Conservation (phyloP, 148 eudicot species). For the Euryodendron excelsum region DNA sequence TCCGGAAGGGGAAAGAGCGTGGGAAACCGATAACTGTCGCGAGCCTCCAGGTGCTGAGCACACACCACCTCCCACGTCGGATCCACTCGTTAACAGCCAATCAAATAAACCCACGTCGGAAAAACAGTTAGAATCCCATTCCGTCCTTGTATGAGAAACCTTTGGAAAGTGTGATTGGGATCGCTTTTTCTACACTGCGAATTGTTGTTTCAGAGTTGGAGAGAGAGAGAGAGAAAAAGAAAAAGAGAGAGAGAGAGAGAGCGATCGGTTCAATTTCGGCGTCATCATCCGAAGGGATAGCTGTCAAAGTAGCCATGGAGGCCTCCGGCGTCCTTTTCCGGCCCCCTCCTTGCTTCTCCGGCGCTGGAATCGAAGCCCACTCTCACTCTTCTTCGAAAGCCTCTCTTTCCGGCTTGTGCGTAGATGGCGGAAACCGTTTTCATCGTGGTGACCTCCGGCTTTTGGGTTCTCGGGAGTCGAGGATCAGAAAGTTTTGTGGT, state of each 20-base stretch:
- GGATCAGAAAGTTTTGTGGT: conserved; percentile 12
- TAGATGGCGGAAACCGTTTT: neutral
- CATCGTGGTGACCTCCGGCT: neutral
- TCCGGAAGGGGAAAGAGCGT: conserved; percentile 33
- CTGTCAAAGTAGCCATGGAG: conserved; percentile 22
- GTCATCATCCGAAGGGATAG: too few relatives aligned
- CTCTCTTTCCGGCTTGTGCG: neutral
- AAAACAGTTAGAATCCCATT: neutral
- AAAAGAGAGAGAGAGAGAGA: neutral
- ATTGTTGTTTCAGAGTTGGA: too few relatives aligned
- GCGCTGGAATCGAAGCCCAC: conserved; percentile 4
- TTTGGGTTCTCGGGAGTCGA: conserved; percentile 2
- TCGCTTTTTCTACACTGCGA: too few relatives aligned
- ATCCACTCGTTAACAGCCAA: conserved; percentile 16
- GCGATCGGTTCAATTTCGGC: too few relatives aligned
- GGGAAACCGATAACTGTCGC: conserved; percentile 37
- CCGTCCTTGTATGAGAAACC: too few relatives aligned
- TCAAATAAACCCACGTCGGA: conserved; percentile 32
- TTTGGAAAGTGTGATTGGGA: too few relatives aligned
- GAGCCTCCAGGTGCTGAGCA: conserved; percentile 27
- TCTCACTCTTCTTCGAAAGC: neutral
- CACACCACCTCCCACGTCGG: conserved; percentile 30
- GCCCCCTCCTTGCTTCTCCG: conserved; percentile 6
- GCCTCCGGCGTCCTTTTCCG: conserved; percentile 22
- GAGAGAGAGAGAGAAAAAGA: neutral